Conservation (phyloP, 805 yeast genomes). For the Pichia insulana region DNA sequence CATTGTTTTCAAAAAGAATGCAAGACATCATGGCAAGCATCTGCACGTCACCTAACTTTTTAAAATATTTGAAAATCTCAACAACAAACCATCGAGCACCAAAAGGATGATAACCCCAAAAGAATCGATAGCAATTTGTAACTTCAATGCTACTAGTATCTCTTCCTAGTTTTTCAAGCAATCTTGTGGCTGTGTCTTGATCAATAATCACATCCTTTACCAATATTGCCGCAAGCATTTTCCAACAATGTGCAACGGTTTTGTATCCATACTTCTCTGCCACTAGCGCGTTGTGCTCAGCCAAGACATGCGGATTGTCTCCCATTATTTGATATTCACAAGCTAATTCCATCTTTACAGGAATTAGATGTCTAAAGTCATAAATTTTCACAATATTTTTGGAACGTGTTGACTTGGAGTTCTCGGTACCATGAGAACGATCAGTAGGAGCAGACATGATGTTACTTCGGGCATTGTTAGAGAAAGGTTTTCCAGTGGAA, state of each 20-base stretch:
- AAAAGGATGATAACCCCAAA: constrained; percentile 78
- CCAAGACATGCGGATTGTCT: constrained; percentile 53
- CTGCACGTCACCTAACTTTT: constrained; percentile 58
- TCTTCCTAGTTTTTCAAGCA: constrained; percentile 13
- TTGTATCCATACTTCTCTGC: constrained; percentile 54
- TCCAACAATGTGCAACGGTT: constrained; percentile 73
- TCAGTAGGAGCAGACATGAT: constrained; percentile 33
- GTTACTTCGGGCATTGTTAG: constrained; percentile 21
- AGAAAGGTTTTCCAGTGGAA: constrained; percentile 22
- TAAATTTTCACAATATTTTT: constrained; percentile 53
- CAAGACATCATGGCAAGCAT: constrained; percentile 88
- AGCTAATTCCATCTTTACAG: constrained; percentile 66
- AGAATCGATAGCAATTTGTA: constrained; percentile 28
- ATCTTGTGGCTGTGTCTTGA: constrained; percentile 12
- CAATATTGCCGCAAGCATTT: constrained; percentile 40
- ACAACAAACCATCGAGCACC: constrained; percentile 61
- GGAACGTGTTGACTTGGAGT: constrained; percentile 19
- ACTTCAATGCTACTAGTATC: constrained; percentile 10
- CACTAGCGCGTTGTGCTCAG: constrained; percentile 60
- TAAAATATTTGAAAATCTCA: constrained; percentile 57
- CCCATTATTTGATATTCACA: constrained; percentile 57
- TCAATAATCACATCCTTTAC: constrained; percentile 32
- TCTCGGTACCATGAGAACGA: constrained; percentile 22
- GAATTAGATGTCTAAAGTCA: constrained; percentile 64
- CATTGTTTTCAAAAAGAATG: constrained; percentile 42